phyloP scores from a whole-genome alignment of 805 yeast genomes.

The Suhomyces tanzawaensis region DNA sequence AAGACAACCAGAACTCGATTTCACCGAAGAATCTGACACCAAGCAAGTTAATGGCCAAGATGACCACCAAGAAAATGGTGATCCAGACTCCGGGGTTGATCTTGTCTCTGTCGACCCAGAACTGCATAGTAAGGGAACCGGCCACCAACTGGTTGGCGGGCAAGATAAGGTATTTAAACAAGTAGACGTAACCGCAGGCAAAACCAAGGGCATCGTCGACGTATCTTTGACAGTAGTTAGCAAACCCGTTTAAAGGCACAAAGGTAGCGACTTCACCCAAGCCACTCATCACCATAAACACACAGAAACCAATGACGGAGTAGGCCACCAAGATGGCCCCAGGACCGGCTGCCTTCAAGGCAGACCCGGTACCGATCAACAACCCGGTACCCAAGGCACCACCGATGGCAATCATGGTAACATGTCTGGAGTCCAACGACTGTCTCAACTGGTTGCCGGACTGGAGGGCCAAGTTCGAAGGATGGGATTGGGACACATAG shows the following conservation, averaged over 20 bases:
- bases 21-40: constrained; percentile 45
- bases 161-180: constrained; percentile 52
- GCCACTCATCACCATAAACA: constrained; percentile 65
- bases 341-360: constrained; percentile 71
- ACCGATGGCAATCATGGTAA: constrained; percentile 76
- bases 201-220: constrained; percentile 67
- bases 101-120: constrained; percentile 47
- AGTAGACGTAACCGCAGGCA: constrained; percentile 65
- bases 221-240: constrained; percentile 62
- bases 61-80: constrained; percentile 44
- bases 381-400: constrained; percentile 84
- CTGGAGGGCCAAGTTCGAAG: constrained; percentile 30
- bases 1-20: constrained; percentile 54
- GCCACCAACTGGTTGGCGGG: constrained; percentile 68
- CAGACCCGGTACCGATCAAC: constrained; percentile 71
- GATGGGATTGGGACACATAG: constrained; percentile 45
- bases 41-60: constrained; percentile 41
- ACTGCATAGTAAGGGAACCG: constrained; percentile 51
- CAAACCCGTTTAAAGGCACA: constrained; percentile 66
- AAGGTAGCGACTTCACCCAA: constrained; percentile 69
- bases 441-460: constrained; percentile 21
- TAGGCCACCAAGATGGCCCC: constrained; percentile 64
- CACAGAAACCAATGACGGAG: constrained; percentile 66
- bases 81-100: constrained; percentile 61
- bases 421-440: constrained; percentile 54